Evolutionary conservation across 257 asterid genomes (phyloP).

Genomic region (Nicotiana obtusifolia): DNA sequence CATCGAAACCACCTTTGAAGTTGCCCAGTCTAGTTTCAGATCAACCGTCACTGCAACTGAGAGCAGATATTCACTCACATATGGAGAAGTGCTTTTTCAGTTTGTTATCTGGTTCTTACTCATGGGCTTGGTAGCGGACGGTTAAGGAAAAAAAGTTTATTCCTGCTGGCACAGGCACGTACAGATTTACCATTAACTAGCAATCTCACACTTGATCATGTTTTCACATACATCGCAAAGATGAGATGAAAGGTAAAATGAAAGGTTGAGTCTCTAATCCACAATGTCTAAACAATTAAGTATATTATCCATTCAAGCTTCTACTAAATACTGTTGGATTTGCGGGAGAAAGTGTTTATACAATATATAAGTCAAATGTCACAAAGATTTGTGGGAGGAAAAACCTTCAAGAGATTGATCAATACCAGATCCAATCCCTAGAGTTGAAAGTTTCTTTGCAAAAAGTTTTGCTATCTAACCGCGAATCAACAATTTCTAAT

Average conservation of each 20-base stretch:
- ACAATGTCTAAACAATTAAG: neutral
- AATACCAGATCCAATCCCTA: neutral
- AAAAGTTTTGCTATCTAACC: neutral
- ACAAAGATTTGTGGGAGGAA: neutral
- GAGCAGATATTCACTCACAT: neutral
- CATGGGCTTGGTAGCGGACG: neutral
- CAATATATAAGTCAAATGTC: neutral
- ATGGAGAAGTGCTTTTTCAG: neutral
- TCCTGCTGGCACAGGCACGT: neutral
- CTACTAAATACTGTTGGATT: neutral
- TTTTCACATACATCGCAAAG: neutral
- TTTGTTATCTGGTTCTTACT: neutral
- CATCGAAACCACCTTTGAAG: neutral
- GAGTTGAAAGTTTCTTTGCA: neutral
- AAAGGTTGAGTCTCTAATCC: neutral
- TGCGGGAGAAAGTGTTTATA: neutral
- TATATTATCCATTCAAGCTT: neutral
- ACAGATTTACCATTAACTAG: neutral
- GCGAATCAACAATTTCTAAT: neutral
- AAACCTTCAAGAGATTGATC: neutral
- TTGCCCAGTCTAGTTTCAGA: neutral
- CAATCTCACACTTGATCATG: neutral
- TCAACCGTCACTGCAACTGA: neutral
- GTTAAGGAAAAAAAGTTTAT: neutral
- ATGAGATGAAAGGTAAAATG: neutral